Evolutionary conservation across 345 rosid genomes (phyloP).

Genomic region (Eutrema japonicum): DNA sequence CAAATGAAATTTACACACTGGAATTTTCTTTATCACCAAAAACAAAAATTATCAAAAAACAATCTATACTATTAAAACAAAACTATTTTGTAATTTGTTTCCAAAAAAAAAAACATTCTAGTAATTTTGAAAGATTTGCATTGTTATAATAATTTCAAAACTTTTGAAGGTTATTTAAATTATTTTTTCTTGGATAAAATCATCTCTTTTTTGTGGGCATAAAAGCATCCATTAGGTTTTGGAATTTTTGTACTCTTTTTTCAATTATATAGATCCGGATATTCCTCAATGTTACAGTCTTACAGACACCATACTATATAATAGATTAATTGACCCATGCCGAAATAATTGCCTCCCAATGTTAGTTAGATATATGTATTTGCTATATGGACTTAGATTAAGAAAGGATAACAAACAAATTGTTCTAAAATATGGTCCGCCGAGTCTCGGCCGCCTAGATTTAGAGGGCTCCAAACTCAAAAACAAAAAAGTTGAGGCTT

Average conservation of each 20-base stretch:
- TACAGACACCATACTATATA: neutral
- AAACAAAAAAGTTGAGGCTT: neutral
- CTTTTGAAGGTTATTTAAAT: too few relatives aligned
- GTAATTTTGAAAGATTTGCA: too few relatives aligned
- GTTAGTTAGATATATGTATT: conserved; percentile 13
- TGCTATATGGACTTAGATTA: neutral
- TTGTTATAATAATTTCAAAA: too few relatives aligned
- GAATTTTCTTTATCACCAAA: too few relatives aligned
- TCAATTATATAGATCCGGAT: conserved; percentile 12
- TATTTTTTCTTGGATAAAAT: neutral
- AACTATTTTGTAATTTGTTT: too few relatives aligned
- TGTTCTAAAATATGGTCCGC: neutral
- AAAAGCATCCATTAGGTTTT: conserved; percentile 8
- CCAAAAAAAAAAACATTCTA: too few relatives aligned
- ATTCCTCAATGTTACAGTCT: conserved; percentile 8
- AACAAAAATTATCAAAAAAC: too few relatives aligned
- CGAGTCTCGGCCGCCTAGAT: neutral
- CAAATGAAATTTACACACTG: neutral
- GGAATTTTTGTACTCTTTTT: too few relatives aligned
- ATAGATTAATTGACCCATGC: neutral
- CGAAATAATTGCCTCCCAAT: conserved; percentile 25
- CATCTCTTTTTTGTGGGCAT: neutral
- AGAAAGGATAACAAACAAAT: conserved; percentile 13
- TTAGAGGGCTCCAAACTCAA: neutral
- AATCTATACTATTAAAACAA: too few relatives aligned